Evolutionary conservation across 1,139 yeast genomes (phyloP).

Genomic region (Pichia sorboxylosa): DNA sequence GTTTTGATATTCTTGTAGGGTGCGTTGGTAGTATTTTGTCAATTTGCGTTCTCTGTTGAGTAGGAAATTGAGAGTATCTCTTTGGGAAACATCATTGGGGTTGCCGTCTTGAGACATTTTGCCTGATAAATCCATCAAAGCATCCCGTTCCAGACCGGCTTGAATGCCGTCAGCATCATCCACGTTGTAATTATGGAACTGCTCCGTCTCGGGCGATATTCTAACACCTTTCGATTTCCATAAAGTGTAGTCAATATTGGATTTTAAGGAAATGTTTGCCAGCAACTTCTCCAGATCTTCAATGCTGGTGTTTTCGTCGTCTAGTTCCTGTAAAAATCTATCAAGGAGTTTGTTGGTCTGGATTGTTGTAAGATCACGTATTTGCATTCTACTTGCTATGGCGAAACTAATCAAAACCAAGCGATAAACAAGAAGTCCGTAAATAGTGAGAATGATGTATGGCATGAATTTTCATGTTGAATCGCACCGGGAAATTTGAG

Average conservation of each 20-base stretch:
- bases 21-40: conserved; percentile 15
- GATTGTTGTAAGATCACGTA: conserved; percentile 2
- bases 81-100: no score
- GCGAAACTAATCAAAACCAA: no score
- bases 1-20: conserved; percentile 11
- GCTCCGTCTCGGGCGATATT: neutral
- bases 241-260: conserved; percentile 11
- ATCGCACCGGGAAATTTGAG: no score
- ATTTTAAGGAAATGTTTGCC: conserved; percentile 10
- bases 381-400: conserved; percentile 1
- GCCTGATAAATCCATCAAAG: no score
- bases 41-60: conserved; percentile 20
- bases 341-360: conserved; percentile 16
- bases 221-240: conserved; percentile 4
- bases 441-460: no score
- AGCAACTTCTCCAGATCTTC: conserved; percentile 12
- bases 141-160: no score
- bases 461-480: no score
- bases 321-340: conserved; percentile 18
- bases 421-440: no score
- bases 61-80: conserved; percentile 1
- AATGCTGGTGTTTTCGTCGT: conserved; percentile 18
- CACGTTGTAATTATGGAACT: no score
- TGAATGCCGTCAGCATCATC: no score
- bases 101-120: no score